phyloP scores from a whole-genome alignment of 148 eudicot species.

The Rhododendron griersonianum region DNA sequence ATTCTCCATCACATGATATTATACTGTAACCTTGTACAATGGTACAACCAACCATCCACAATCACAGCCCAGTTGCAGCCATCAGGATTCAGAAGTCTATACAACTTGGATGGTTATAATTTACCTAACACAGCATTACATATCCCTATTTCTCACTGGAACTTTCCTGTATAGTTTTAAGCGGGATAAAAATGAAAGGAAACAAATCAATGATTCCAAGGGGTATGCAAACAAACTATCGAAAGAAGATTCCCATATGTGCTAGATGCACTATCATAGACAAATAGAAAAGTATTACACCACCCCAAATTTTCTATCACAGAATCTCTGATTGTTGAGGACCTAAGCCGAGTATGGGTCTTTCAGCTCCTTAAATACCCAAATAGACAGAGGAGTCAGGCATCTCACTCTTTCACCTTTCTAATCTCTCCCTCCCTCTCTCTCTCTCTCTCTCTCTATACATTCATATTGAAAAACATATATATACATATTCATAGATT shows the following conservation, averaged over 20 bases:
- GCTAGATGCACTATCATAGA: not conserved
- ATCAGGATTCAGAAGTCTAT: not conserved
- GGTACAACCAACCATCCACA: not conserved
- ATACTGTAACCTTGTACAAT: not conserved
- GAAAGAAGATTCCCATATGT: not conserved
- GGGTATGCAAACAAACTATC: slow-evolving; percentile 1
- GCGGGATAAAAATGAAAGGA: not conserved
- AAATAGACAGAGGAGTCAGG: slow-evolving; percentile 7
- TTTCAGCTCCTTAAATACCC: slow-evolving; percentile 35
- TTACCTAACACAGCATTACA: not conserved
- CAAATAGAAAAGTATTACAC: not conserved
- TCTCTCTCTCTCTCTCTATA: slow-evolving; percentile 7
- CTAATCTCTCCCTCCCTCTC: slow-evolving; percentile 7
- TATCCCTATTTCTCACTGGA: not conserved
- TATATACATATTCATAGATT: not conserved
- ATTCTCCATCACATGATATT: not conserved
- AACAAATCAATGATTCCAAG: slow-evolving; percentile 2
- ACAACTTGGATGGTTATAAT: not conserved
- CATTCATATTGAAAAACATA: not conserved
- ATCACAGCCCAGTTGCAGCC: not conserved
- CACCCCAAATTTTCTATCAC: not conserved
- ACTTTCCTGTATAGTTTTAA: not conserved
- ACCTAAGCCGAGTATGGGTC: slow-evolving; percentile 6
- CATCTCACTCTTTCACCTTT: slow-evolving; percentile 14
- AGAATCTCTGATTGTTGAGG: slow-evolving; percentile 29